These are phyloP conservation scores for Fusarium nurragi DNA, from an alignment of 2,329 filamentous ascomycete species.

Conservation along the genomic window DNA sequence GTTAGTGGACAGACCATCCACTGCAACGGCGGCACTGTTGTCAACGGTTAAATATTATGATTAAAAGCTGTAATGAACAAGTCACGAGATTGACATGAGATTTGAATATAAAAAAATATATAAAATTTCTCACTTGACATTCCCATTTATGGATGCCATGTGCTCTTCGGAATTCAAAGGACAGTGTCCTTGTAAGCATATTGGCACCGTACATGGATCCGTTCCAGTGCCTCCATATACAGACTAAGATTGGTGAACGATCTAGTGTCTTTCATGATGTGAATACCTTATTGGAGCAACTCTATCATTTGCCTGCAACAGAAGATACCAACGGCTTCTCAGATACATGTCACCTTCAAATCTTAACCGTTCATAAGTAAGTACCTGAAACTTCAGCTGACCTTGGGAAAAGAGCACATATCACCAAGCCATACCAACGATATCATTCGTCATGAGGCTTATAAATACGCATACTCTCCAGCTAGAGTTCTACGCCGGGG, in stretches of 20 bases:
- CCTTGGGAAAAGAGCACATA: neutral
- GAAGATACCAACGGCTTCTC: neutral
- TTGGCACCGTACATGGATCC: neutral
- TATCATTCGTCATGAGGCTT: conserved; percentile 35
- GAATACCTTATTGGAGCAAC: neutral
- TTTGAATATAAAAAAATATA: neutral
- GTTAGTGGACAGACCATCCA: conserved; percentile 75
- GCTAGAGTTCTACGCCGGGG: conserved; percentile 35
- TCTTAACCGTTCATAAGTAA: too few relatives aligned
- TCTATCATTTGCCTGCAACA: neutral
- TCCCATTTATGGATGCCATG: neutral
- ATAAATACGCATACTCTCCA: conserved; percentile 38
- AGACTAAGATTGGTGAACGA: neutral
- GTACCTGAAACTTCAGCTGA: neutral
- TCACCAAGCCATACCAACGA: neutral
- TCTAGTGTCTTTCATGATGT: neutral
- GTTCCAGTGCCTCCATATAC: neutral
- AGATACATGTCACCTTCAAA: neutral
- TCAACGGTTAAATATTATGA: conserved; percentile 54
- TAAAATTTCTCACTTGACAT: neutral
- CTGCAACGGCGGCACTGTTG: conserved; percentile 61
- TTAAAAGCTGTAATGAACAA: neutral
- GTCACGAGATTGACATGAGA: neutral
- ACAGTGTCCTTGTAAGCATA: neutral
- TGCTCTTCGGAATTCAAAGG: accelerated